Base-by-base conservation (phyloP, 768 basidiomycete species). In the Butyriboletus loyo region DNA sequence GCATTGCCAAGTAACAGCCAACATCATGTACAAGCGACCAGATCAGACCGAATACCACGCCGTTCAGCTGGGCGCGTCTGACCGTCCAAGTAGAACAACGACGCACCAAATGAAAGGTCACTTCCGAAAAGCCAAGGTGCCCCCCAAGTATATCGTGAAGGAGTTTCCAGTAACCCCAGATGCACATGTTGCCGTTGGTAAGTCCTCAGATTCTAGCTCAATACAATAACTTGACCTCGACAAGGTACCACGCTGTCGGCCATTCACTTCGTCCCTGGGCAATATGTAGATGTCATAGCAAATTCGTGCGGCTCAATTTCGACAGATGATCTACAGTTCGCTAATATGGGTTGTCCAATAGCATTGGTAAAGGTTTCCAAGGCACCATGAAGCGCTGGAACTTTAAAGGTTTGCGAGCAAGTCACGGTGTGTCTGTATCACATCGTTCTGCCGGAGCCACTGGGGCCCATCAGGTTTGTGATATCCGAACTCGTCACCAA, bases 351-450 rank as follows among this genome's bases (percentile, higher is more conserved):
- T 41, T 39, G 55, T 21, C 41, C 10, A 47, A 36, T 51, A 99
- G 95, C 4, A 89, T 96, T 52, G 97, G 97, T 22, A 98, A 98
- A 72, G 97, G 97, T 8, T 98, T 95, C 71, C 89, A 92, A 57
- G 97, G 97, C 63, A 85, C 81, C 27, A 99, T 99, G 97, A 99
- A 98, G 69, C 79, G 92, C 42, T 94, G 92, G 85, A 86, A 87
- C 31, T 98, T 96, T 74, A 82, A 86, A 62, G 97, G 97, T 71
- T 73, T 94, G 28, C 82, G 85, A 41, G 95, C 93, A 2, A 91
- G 92, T 72, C 97, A 99, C 67, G 97, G 97, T 86, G 90, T 92
- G 42, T 98, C 97, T 55, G 66, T 94, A 58, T 92, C 92, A 9
- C 97, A 98, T 77, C 87, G 97, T 65, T 87, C 88, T 9, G 83